Evolutionary conservation across 2,329 filamentous ascomycete genomes (phyloP), one percentile per base, ranked within the genome.

Genomic region (Fusarium succisae): DNA sequence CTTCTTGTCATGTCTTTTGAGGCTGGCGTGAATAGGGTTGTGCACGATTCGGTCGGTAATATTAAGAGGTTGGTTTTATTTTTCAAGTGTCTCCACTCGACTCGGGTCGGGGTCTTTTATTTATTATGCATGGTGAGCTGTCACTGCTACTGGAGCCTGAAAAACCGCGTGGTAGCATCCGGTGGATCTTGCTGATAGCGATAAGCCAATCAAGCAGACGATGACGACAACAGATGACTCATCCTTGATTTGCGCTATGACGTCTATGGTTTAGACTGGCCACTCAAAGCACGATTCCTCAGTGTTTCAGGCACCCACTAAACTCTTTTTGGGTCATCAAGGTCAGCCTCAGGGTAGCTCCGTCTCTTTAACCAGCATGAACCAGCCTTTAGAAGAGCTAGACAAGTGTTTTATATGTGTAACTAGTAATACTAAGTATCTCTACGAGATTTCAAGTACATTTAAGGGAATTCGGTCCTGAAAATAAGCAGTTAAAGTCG

Each of bases 1-100:
- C 30, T 51, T 30, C 22, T 18, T 59, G 43, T 59, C 43, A 59
- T 59, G 24, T 35, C 55, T 57, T 22, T 22, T 51, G 43, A 59
- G 32, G 41, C 43, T 28, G 30, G 41, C 41, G 41, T 58, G 30
- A 58, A 50, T 26, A 50, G 32, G 32, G 41, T 26, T 57, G 38
- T 22, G 26, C 39, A 51, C 48, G 17, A 10, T 24, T 24, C 22
- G 20, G 20, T 37, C 24, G 55, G 44, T 30, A 50, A 51, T 48
- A 37, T 51, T 20, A 28, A 51, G 56, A 59, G 56, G 56, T 51
- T 59, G 56, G 43, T 59, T 51, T 59, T 37, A 59, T 59, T 59
- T 59, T 38, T 58, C 30, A 59, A 50, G 10, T 5, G 56, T 51
- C 56, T 24, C 56, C 56, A 59, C 56, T 59, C 20, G 20, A 18